Base-by-base conservation (phyloP, 192 early-diverging fungal genomes). In the Coemansia sp. region DNA sequence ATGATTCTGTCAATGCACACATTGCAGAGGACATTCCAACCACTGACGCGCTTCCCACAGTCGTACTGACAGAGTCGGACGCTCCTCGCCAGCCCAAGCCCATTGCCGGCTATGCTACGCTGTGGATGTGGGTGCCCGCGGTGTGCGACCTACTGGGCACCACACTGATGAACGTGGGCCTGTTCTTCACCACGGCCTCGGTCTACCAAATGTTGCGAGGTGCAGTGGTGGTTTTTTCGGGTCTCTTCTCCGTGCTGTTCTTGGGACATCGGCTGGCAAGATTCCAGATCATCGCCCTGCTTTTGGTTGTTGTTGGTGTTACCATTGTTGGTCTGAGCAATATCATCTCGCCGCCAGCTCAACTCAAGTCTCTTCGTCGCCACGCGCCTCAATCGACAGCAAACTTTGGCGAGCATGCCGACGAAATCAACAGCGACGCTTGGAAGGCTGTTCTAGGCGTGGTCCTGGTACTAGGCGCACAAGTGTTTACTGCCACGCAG, bases 131-230 rank as follows among this genome's bases (percentile, higher is more conserved):
- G 87, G 49, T 93, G 10, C 92, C 92, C 3, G 90, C 92, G 0
- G 70, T 87, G 13, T 93, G 89, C 76, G 92, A 93, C 80, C 79
- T 93, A 67, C 77, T 85, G n/a, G 90, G 88, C 38, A 93, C 92
- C 10, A 91, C 90, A 24, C 80, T 99, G 31, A 99, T 99, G 97
- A 99, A 97, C 73, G 91, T 99, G 40, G 97, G 97, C n/a, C 82
- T 99, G 65, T 90, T 99, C 65, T 94, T 93, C 71, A 92, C 93
- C 38, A 86, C 92, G 5, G 94, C 95, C 1, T 94, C 92, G 2
- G 91, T 98, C 13, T 97, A 97, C 84, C 94, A 96, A 84, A 97
- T 97, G 97, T 86, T 98, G 34, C 90, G 97, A 29, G 97, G 97
- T n/a, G 91, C 92, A 2, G 93, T 98, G 42, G 96, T 99, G 22